Evolutionary conservation across 805 yeast genomes (phyloP).

Genomic region (Clavispora phyllophila): DNA sequence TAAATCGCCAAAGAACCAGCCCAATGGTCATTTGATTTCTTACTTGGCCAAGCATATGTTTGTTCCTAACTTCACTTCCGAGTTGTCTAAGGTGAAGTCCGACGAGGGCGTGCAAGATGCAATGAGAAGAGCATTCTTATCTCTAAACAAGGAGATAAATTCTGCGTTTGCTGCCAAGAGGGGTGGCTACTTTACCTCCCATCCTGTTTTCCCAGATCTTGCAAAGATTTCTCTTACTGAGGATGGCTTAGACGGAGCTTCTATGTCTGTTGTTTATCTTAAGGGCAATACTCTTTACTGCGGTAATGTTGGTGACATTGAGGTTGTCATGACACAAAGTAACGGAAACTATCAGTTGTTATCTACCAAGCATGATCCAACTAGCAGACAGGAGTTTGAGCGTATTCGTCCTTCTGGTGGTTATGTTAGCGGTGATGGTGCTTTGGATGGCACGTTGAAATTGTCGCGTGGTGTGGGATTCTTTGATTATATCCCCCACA

Average conservation of each 20-base stretch:
- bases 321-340: conserved; percentile 69
- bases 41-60: conserved; percentile 68
- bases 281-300: conserved; percentile 65
- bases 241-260: conserved; percentile 78
- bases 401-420: conserved; percentile 91
- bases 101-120: conserved; percentile 65
- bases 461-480: conserved; percentile 93
- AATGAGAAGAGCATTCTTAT: conserved; percentile 72
- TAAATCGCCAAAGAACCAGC: conserved; percentile 25
- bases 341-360: conserved; percentile 77
- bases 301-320: conserved; percentile 89
- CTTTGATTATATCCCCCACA: conserved; percentile 77
- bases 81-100: conserved; percentile 43
- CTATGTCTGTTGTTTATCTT: conserved; percentile 77
- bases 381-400: conserved; percentile 70
- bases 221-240: conserved; percentile 50
- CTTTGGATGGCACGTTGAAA: conserved; percentile 74
- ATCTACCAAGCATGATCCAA: conserved; percentile 80
- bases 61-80: conserved; percentile 62
- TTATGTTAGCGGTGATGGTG: conserved; percentile 77
- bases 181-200: conserved; percentile 35
- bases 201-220: conserved; percentile 38
- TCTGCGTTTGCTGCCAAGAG: conserved; percentile 45
- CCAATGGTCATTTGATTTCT: conserved; percentile 60
- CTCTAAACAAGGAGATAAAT: conserved; percentile 78